phyloP scores from a whole-genome alignment of 2,329 filamentous ascomycete genomes.

The Fusarium sp. region DNA sequence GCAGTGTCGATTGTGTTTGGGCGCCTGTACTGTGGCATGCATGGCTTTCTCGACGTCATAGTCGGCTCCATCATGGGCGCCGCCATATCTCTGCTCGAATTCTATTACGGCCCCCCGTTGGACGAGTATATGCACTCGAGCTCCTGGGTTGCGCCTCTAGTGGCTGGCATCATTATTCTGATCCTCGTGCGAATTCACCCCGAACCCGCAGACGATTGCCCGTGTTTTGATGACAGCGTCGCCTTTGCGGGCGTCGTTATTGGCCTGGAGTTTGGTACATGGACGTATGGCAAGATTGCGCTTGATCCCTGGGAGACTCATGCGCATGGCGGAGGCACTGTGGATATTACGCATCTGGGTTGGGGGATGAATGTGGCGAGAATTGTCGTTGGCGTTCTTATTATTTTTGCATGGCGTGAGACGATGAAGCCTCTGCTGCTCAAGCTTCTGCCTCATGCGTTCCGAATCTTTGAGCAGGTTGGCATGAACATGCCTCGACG shows the following conservation, averaged over 20 bases:
- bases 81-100: conserved; percentile 68
- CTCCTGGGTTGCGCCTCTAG: conserved; percentile 70
- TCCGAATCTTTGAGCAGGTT: conserved; percentile 83
- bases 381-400: conserved; percentile 80
- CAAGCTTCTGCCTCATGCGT: conserved; percentile 82
- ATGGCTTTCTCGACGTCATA: conserved; percentile 92
- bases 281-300: conserved; percentile 76
- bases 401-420: conserved; percentile 91
- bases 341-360: conserved; percentile 74
- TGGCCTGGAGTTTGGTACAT: conserved; percentile 83
- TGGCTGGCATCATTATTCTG: conserved; percentile 74
- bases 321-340: conserved; percentile 64
- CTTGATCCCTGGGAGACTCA: conserved; percentile 56
- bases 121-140: conserved; percentile 77
- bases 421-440: conserved; percentile 87
- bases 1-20: conserved; percentile 90
- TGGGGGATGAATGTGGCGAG: conserved; percentile 71
- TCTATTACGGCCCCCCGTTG: conserved; percentile 69
- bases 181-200: conserved; percentile 89
- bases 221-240: conserved; percentile 96
- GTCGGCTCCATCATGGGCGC: conserved; percentile 83
- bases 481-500: conserved; percentile 85
- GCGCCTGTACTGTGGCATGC: conserved; percentile 97
- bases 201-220: conserved; percentile 95
- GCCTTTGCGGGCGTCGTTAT: conserved; percentile 92